These are phyloP conservation scores for Phytopythium kandeliae DNA, from an alignment of 352 stramenopile species.

Conservation along the genomic window DNA sequence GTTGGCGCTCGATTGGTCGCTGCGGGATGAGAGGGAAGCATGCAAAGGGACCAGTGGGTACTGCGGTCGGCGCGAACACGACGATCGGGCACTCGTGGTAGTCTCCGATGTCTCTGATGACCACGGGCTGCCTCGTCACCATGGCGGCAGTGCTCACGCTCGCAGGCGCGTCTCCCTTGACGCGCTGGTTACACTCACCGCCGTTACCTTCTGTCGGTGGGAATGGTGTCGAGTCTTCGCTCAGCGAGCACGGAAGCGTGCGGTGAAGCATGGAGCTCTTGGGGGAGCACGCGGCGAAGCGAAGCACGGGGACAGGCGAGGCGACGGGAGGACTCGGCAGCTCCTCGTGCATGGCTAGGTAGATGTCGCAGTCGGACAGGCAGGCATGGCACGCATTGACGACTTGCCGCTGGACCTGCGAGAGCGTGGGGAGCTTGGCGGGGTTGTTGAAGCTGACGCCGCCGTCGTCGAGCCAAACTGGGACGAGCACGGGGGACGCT, in stretches of 20 bases:
- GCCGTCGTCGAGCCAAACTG: slow-evolving; percentile 8
- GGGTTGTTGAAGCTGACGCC: slow-evolving; percentile 6
- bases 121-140: slow-evolving; percentile 14
- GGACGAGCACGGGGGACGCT: slow-evolving; percentile 4
- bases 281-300: slow-evolving; percentile 40
- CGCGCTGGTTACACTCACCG: background rate
- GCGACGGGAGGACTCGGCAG: slow-evolving; percentile 29
- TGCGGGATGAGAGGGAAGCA: slow-evolving; percentile 39
- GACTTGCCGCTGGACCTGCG: slow-evolving; percentile 56
- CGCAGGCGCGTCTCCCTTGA: background rate
- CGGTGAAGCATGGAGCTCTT: slow-evolving; percentile 44
- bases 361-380: slow-evolving; percentile 65
- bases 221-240: background rate
- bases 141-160: slow-evolving; percentile 34
- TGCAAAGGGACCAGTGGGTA: slow-evolving; percentile 35
- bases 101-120: slow-evolving; percentile 32
- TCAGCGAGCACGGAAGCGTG: slow-evolving; percentile 15
- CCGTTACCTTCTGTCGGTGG: background rate
- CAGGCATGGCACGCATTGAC: slow-evolving; percentile 47
- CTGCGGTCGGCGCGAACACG: slow-evolving; percentile 14
- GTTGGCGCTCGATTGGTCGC: background rate
- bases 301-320: slow-evolving; percentile 25
- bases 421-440: slow-evolving; percentile 40
- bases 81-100: slow-evolving; percentile 12
- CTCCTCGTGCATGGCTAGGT: slow-evolving; percentile 54